Evolutionary conservation across 768 basidiomycete species (phyloP).

Genomic region (Lactarius psammicola): DNA sequence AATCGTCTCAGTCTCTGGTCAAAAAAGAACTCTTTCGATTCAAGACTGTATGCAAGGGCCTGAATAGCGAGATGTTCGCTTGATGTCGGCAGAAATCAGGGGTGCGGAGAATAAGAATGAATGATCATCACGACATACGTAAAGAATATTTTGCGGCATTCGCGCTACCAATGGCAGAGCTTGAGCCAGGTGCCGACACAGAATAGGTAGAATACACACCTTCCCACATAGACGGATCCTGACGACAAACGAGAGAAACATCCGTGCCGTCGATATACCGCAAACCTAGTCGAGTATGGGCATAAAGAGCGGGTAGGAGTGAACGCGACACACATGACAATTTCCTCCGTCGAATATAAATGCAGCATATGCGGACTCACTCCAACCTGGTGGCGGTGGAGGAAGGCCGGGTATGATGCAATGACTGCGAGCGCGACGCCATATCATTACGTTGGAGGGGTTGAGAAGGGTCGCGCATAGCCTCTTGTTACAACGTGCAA

Average conservation of each 20-base stretch:
- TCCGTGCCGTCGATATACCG: conserved; percentile 41
- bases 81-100: not conserved
- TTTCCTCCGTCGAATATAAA: conserved; percentile 57
- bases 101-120: not conserved
- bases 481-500: conserved; percentile 56
- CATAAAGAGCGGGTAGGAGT: not conserved
- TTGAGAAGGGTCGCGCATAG: conserved; percentile 52
- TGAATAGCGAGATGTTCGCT: not conserved
- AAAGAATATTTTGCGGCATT: conserved; percentile 10
- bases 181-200: not conserved
- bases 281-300: conserved; percentile 2
- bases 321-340: conserved; percentile 48
- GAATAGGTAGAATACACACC: conserved; percentile 8
- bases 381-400: conserved; percentile 44
- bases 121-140: conserved; percentile 8
- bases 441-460: conserved; percentile 51
- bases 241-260: conserved; percentile 23
- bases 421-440: conserved; percentile 50
- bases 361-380: conserved; percentile 61
- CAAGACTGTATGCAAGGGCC: not conserved
- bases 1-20: conserved; percentile 3
- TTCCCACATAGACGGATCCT: conserved; percentile 19
- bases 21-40: not conserved
- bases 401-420: conserved; percentile 41
- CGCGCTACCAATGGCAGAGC: not conserved